These are phyloP conservation scores for Endocarpon pusillum DNA, from an alignment of 495 filamentous ascomycete genomes.

Conservation along the genomic window DNA sequence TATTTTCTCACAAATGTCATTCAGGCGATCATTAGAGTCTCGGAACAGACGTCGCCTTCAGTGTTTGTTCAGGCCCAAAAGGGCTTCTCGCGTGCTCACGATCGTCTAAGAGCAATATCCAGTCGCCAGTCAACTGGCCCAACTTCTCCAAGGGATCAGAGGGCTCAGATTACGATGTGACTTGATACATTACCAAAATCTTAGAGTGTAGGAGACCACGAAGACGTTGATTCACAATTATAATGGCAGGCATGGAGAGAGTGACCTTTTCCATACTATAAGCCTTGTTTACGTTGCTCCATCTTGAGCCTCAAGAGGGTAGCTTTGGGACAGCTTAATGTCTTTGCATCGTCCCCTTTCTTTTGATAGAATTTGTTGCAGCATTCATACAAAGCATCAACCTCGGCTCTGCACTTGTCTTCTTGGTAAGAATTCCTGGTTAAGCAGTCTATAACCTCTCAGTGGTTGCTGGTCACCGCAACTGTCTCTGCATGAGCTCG, in stretches of 20 bases:
- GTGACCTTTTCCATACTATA: constrained; percentile 6
- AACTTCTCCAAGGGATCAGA: too few relatives aligned
- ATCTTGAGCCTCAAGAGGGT: constrained; percentile 67
- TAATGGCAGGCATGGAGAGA: constrained; percentile 8
- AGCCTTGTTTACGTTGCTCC: constrained; percentile 38
- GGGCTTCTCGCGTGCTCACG: constrained; percentile 95
- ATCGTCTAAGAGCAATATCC: constrained; percentile 77
- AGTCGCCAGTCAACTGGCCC: constrained; percentile 52
- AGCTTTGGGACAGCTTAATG: constrained; percentile 74
- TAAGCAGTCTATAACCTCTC: constrained; percentile 49
- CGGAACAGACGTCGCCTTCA: constrained; percentile 71
- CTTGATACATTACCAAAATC: constrained; percentile 27
- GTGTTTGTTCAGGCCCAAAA: constrained; percentile 82
- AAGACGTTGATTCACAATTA: too few relatives aligned
- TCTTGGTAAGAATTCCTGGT: constrained; percentile 75
- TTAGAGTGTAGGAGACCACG: too few relatives aligned
- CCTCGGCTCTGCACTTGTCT: constrained; percentile 58
- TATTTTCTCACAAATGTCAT: constrained; percentile 61
- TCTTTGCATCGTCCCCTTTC: constrained; percentile 59
- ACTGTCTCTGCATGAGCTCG: constrained; percentile 2
- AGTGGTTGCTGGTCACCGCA: constrained; percentile 3
- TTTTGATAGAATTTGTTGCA: constrained; percentile 77
- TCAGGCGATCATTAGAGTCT: constrained; percentile 99
- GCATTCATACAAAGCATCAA: constrained; percentile 91
- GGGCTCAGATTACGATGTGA: constrained; percentile 32